Base-by-base conservation (phyloP, 2,329 filamentous ascomycete species). In the Trichoderma simmonsii region DNA sequence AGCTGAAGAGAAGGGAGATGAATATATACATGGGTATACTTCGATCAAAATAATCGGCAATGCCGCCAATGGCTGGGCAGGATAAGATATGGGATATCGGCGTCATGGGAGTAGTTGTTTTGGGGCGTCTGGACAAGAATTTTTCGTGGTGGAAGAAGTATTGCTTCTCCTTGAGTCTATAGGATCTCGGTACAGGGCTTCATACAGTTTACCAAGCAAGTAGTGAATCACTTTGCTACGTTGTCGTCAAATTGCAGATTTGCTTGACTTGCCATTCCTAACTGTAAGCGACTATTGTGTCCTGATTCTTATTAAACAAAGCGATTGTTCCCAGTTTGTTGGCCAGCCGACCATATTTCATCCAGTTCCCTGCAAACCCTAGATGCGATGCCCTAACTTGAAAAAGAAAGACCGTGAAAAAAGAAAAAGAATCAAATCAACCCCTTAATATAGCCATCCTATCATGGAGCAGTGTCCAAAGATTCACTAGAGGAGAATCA, bases 81-180 rank as follows among this genome's bases (percentile, higher is more conserved):
- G 59, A 39, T 51, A 43, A 36, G 57, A 32, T 30, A 24, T 34
- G 43, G 56, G 9, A 57, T 57, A 51, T 28, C 28, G 64, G 64
- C 59, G 71, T 69, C 71, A 32, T 36, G 34, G 64, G 60, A 48
- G 62, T 21, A 57, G 24, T 21, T 32, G 36, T 9, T 62, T 68
- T 51, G 66, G 39, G 71, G 71, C 71, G 71, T 72, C 62, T 63
- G 64, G 64, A 48, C 39, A 57, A 24, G 43, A 21, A n/a, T 57
- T 39, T 18, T n/a, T 36, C 5, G 9, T 69, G n/a, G 51, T 62
- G 57, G 56, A 54, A 54, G 28, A 32, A 39, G 26, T 14, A 21
- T 43, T 56, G 11, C 14, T 43, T 54, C 21, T 30, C 11, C 26
- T 24, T 54, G n/a, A 21, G n/a, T 36, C 57, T 62, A 24, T 54